Evolutionary conservation across 176 grass and related monocot species (phyloP), one percentile per base, ranked within the genome.

Genomic region (Oryza nivara): DNA sequence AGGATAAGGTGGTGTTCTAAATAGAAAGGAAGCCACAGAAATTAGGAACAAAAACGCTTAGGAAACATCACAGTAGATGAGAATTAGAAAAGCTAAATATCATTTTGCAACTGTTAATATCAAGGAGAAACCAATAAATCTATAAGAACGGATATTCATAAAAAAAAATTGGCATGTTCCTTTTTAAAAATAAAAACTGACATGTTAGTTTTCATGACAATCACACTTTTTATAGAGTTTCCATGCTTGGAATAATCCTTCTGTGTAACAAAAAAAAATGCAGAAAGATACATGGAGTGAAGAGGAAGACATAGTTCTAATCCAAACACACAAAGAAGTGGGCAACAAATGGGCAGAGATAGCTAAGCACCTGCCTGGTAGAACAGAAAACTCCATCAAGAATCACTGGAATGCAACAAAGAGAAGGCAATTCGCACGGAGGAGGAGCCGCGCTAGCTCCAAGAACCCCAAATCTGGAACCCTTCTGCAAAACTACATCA

Each of bases 301-400:
- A 13, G 93, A 99, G 13, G 96, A 99, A 80, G 93, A 99, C 77
- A 94, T 69, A 79, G 77, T 99, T 75, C 83, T 99, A 69, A 99
- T 99, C 40, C 67, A 96, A 78, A 82, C 90, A 8, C 96, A 99
- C 73, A 91, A 80, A 45, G 93, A 99, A 67, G 86, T 99, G 0
- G 96, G 96, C 64, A 99, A 99, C 91, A 96, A 84, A 86, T 99
- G 96, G 96, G 91, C 91, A n/a, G 93, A 99, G 89, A 99, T 99
- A 63, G 88, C 96, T 3, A 99, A 99, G 72, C 77, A 82, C 46
- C 88, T 99, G 38, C 93, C 93, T 1, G 96, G 96, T 17, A 89
- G 96, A 67, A 99, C 96, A 14, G 93, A 99, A 30, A 99, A 99
- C 79, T 95, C 96, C 12, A 92, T 99, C 51, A 99, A 99, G 66